Conservation (phyloP, 352 stramenopile species). For the Phytopythium kandeliae region DNA sequence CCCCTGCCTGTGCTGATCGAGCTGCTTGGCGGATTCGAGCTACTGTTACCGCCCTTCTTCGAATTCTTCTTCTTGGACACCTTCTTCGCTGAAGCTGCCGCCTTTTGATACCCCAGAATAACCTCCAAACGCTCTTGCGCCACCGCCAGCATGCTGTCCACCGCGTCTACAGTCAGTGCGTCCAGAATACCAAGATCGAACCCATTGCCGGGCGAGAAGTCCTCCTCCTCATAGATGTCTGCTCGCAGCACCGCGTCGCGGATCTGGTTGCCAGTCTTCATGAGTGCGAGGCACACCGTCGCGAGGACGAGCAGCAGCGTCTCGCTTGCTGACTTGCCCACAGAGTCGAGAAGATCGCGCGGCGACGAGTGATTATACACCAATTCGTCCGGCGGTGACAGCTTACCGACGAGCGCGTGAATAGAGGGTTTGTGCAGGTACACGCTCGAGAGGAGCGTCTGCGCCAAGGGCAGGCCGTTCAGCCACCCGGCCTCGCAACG, state of each 20-base stretch:
- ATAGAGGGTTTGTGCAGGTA: constrained; percentile 83
- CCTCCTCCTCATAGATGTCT: constrained; percentile 96
- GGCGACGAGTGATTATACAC: constrained; percentile 18
- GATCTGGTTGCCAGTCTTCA: constrained; percentile 78
- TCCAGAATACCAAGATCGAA: constrained; percentile 57
- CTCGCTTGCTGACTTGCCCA: constrained; percentile 31
- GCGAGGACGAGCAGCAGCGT: constrained; percentile 74
- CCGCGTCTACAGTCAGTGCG: constrained; percentile 24
- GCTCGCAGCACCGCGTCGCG: constrained; percentile 83
- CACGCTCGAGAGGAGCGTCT: constrained; percentile 88
- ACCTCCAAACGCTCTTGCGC: constrained; percentile 43
- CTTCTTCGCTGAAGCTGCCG: constrained; percentile 37
- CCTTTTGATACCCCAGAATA: constrained; percentile 35
- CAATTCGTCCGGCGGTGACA: constrained; percentile 27
- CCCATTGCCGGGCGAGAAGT: constrained; percentile 81
- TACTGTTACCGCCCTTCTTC: constrained; percentile 24
- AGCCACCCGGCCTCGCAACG: constrained; percentile 79
- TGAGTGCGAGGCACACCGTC: constrained; percentile 47
- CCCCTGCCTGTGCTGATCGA: background rate
- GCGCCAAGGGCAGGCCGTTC: constrained; percentile 73
- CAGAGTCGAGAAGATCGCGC: constrained; percentile 18
- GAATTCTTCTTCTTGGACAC: constrained; percentile 55
- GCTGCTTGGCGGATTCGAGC: background rate
- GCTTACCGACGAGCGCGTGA: constrained; percentile 52
- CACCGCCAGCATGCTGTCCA: constrained; percentile 33